Conservation (phyloP, 768 basidiomycete genomes). For the Boletus rufocinnamomeus region DNA sequence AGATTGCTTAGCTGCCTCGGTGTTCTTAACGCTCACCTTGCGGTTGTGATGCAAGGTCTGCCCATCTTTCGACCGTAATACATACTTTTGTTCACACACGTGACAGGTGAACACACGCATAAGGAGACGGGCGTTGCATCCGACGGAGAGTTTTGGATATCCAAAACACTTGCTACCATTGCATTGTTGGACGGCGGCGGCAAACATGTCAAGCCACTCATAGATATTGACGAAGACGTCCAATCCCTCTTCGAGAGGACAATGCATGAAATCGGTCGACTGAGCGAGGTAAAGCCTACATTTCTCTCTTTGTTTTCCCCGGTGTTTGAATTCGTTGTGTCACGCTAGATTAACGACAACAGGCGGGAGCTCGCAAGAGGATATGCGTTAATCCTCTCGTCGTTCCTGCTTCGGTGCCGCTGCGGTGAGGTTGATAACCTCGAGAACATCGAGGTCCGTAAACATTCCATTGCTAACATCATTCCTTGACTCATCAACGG, state of each 20-base stretch:
- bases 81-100: constrained; percentile 1
- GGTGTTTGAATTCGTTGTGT: not conserved
- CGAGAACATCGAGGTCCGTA: constrained; percentile 62
- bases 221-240: constrained; percentile 59
- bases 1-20: constrained; percentile 74
- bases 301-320: not conserved
- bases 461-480: not conserved
- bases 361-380: constrained; percentile 51
- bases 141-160: constrained; percentile 80
- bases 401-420: constrained; percentile 70
- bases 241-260: constrained; percentile 47
- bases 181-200: constrained; percentile 58
- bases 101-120: constrained; percentile 45
- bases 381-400: constrained; percentile 67
- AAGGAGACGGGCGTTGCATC: constrained; percentile 64
- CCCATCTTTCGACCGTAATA: not conserved
- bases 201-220: constrained; percentile 62
- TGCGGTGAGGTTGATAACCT: constrained; percentile 62
- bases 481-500: not conserved
- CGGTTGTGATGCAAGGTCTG: constrained; percentile 54
- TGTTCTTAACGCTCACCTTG: constrained; percentile 64
- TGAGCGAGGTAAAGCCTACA: constrained; percentile 44
- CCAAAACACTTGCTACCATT: constrained; percentile 60
- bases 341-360: constrained; percentile 15
- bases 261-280: constrained; percentile 40